Base-by-base conservation (phyloP, 2,329 filamentous ascomycete species). In the Thermomyces lanuginosus region DNA sequence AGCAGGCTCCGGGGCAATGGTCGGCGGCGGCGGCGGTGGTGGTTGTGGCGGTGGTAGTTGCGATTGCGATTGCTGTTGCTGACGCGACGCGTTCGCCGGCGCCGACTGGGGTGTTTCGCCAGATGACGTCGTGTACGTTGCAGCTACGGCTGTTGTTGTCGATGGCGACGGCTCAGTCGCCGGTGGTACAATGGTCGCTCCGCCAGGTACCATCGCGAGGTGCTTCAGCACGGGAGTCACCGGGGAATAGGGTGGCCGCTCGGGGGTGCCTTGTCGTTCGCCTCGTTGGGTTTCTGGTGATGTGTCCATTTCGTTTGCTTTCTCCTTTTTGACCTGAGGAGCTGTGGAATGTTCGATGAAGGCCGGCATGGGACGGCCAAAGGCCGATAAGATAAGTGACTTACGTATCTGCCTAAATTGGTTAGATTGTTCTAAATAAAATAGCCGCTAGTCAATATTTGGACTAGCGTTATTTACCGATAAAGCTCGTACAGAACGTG, bases 211-310 rank as follows among this genome's bases (percentile, higher is more conserved):
- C 12, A 45, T 44, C 19, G 43, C 41, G 9, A 52, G 42, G 31
- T 52, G 48, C 15, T 53, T 45, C 28, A 58, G 41, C 15, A 56
- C 55, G 4, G 57, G 57, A 11, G 57, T 61, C 20, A 61, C 55
- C 7, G 57, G 57, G 11, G 57, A 60, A 42, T 60, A 60, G 14
- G 57, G 56, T 13, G 57, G 56, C 19, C 48, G 53, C 27, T 56
- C 52, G 24, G 55, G 53, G 21, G 54, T 57, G 20, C 47, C 45
- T 22, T 46, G 48, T 7, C 43, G 44, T 24, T 46, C 34, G n/a
- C 24, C 33, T 10, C 26, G 21, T 21, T 26, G 16, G 24, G 30
- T 36, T 15, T 37, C 32, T 22, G 44, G 43, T 10, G 41, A 41
- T 36, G 24, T 41, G 24, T 53, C 54, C 33, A 50, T 46, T 2